These are phyloP conservation scores for Penicillium occitanis DNA, from an alignment of 2,329 filamentous ascomycete species.

Conservation along the genomic window DNA sequence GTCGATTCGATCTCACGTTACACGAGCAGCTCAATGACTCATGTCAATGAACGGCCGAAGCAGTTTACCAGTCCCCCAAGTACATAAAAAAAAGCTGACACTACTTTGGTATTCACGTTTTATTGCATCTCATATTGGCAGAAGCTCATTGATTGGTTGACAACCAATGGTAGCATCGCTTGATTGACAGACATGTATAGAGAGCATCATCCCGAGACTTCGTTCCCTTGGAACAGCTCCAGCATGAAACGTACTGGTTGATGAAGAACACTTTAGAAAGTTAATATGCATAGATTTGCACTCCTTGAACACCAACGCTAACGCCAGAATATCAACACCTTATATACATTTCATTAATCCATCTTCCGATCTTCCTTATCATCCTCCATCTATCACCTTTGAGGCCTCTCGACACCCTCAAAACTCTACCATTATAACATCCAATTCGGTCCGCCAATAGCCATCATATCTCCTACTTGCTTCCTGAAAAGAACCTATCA, in stretches of 20 bases:
- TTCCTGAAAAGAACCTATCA: conserved; percentile 10
- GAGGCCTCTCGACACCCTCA: neutral
- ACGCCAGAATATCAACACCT: conserved; percentile 1
- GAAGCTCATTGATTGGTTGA: too few species aligned
- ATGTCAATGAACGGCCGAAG: neutral
- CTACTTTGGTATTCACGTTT: too few species aligned
- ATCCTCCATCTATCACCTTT: neutral
- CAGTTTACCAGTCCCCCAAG: too few species aligned
- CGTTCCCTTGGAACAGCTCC: too few species aligned
- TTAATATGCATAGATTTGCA: neutral
- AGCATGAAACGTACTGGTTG: neutral
- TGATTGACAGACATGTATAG: neutral
- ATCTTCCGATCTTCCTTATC: neutral
- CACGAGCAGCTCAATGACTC: neutral
- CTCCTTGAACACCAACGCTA: conserved; percentile 8
- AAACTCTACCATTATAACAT: neutral
- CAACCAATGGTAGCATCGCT: neutral
- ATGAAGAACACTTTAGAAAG: neutral
- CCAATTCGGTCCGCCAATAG: neutral
- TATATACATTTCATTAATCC: neutral
- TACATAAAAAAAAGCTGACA: too few species aligned
- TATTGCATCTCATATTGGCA: too few species aligned
- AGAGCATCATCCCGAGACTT: neutral
- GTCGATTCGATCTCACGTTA: neutral
- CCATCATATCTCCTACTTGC: conserved; percentile 5